Conservation (phyloP, 306 rosid species). For the Lotus japonicus region DNA sequence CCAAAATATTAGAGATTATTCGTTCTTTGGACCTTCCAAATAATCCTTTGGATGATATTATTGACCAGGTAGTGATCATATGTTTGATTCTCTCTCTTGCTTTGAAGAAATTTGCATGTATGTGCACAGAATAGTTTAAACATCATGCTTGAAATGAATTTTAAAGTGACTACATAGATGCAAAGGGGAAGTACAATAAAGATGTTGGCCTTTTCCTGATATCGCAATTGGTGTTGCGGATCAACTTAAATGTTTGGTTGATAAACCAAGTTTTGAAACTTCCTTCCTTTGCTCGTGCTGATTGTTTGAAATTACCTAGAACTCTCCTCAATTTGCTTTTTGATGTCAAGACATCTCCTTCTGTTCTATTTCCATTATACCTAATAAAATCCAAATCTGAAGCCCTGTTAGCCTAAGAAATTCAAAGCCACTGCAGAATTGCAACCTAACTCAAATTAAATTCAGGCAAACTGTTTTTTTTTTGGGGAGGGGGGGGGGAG, state of each 20-base stretch:
- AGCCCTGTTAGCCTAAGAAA: too few species aligned
- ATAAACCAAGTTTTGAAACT: not conserved
- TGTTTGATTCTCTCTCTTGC: slow-evolving; percentile 1
- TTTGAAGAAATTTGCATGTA: not conserved
- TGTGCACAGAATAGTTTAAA: not conserved
- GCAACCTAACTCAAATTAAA: too few species aligned
- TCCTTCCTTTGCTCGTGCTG: not conserved
- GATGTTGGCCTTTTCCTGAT: slow-evolving; percentile 5
- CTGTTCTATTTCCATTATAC: too few species aligned
- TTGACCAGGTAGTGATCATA: slow-evolving; percentile 71
- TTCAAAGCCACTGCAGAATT: too few species aligned
- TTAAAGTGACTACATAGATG: not conserved
- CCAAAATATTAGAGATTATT: slow-evolving; percentile 58
- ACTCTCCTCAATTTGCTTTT: too few species aligned
- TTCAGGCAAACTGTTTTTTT: too few species aligned
- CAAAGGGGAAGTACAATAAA: not conserved
- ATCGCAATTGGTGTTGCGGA: not conserved
- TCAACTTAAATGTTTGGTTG: not conserved
- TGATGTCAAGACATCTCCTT: too few species aligned
- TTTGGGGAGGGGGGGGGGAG: too few species aligned
- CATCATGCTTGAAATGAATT: not conserved
- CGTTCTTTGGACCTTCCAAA: slow-evolving; percentile 93
- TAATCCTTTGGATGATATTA: slow-evolving; percentile 93
- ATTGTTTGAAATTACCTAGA: not conserved
- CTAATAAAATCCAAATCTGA: too few species aligned